These are phyloP conservation scores for Sarocladium kiliense DNA, from an alignment of 2,329 filamentous ascomycete species.

Conservation along the genomic window DNA sequence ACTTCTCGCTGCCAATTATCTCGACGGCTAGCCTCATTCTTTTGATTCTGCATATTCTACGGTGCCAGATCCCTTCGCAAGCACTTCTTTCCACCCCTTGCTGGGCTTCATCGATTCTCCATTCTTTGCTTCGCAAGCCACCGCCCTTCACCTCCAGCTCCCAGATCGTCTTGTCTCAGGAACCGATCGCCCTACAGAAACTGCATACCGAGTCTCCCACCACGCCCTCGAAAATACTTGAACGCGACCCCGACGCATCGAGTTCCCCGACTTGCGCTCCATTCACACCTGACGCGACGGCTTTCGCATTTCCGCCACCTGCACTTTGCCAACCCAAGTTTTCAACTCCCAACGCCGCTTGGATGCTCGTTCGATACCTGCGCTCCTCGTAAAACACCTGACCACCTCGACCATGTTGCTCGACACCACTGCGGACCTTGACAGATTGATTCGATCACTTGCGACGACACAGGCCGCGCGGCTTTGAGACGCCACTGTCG, in stretches of 20 bases:
- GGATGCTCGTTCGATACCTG: neutral
- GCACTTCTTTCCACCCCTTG: neutral
- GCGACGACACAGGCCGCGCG: neutral
- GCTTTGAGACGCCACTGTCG: neutral
- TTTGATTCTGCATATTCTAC: neutral
- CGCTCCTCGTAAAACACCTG: neutral
- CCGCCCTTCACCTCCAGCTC: neutral
- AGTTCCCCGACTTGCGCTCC: neutral
- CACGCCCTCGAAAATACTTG: slow-evolving; percentile 2
- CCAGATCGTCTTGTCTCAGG: slow-evolving; percentile 6
- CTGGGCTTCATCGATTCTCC: neutral
- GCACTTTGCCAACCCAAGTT: neutral
- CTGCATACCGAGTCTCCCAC: slow-evolving; percentile 1
- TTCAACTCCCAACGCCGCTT: neutral
- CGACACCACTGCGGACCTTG: neutral
- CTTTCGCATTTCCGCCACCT: neutral
- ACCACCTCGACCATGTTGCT: slow-evolving; percentile 1
- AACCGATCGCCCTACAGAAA: slow-evolving; percentile 5
- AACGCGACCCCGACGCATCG: neutral
- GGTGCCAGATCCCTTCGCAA: neutral
- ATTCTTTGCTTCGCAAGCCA: slow-evolving; percentile 8
- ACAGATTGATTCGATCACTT: slow-evolving; percentile 1
- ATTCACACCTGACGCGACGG: neutral
- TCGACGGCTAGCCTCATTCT: neutral
- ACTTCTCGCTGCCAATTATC: neutral